A percentile compares a stretch with the other conserved stretches of the same genome.
Conservation (phyloP, 192 early-diverging fungal species). For the Linnemannia schmuckeri region DNA sequence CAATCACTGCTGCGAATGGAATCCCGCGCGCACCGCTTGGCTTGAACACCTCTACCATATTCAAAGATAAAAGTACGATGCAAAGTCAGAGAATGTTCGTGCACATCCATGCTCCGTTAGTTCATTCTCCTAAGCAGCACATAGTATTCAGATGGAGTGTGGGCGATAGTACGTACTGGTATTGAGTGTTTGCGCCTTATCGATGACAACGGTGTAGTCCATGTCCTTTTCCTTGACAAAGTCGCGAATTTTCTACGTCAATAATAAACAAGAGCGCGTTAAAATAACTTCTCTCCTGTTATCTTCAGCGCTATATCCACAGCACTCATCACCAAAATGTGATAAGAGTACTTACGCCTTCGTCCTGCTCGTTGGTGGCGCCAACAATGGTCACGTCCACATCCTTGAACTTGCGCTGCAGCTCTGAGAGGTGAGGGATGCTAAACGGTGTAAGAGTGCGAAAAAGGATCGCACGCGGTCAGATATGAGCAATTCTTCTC, state of each 20-base stretch:
- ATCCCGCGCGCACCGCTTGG: constrained; percentile 65
- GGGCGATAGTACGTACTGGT: constrained; percentile 14
- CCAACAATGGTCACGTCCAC: constrained; percentile 64
- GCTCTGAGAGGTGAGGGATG: constrained; percentile 63
- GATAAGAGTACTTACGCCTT: constrained; percentile 24
- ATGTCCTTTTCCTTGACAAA: constrained; percentile 64
- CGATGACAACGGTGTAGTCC: constrained; percentile 70
- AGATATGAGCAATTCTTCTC: neutral
- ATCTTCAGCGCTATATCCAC: neutral
- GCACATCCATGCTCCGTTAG: constrained; percentile 1
- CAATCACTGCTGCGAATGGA: constrained; percentile 63
- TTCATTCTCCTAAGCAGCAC: neutral
- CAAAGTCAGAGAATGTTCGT: neutral
- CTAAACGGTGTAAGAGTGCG: constrained; percentile 16
- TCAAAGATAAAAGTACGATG: neutral
- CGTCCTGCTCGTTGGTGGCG: constrained; percentile 66
- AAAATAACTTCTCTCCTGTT: neutral
- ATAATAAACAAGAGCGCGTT: neutral
- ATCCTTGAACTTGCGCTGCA: constrained; percentile 63
- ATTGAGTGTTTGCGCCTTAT: constrained; percentile 47
- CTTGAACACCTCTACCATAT: constrained; percentile 52
- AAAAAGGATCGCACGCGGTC: neutral
- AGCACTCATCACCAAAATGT: neutral
- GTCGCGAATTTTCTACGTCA: constrained; percentile 57
- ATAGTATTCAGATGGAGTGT: neutral